Evolutionary conservation across 345 rosid species (phyloP), one percentile per base, ranked within the genome.

Genomic region (Arabis hirsuta): DNA sequence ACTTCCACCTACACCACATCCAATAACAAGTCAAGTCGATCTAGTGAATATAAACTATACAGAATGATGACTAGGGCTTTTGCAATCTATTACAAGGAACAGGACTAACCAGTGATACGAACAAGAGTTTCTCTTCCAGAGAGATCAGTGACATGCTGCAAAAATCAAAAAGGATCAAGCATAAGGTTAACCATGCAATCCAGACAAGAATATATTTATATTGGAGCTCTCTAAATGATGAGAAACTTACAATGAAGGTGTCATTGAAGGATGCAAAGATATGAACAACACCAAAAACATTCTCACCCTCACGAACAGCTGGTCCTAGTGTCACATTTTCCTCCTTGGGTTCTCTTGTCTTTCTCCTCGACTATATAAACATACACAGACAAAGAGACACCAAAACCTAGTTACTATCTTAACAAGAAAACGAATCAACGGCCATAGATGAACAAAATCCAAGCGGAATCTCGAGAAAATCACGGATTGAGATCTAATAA

Each of bases 111-210:
- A 16, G 90, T 89, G 32, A 89, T 85, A 61, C 92, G 88, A 55
- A 90, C 96, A 24, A 90, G 71, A 7, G 96, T 90, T 80, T 90
- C 96, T 76, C 91, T 82, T 47, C 93, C 96, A 24, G 93, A 88
- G 52, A 90, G 65, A 77, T 88, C 96, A 71, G 96, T 90, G 44
- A 90, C 91, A 60, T 90, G 96, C 96, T 90, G 77, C 77, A 78
- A 27, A 26, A 79, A 73, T 55, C 0, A 31, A 55, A 43, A 3
- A n/a, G 27, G 61, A 9, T 10, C 5, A 4, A n/a, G n/a, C n/a
- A n/a, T n/a, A n/a, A 56, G 16, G 3, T 5, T 20, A 36, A 32
- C 27, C 0, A 55, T 46, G 57, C 22, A 11, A 43, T 42, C 10
- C 26, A 65, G 4, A 36, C n/a, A 50, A 52, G 7, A 41, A 22